These are phyloP conservation scores for Irineochytrium annulatum DNA, from an alignment of 192 early-diverging fungal species.

Conservation along the genomic window DNA sequence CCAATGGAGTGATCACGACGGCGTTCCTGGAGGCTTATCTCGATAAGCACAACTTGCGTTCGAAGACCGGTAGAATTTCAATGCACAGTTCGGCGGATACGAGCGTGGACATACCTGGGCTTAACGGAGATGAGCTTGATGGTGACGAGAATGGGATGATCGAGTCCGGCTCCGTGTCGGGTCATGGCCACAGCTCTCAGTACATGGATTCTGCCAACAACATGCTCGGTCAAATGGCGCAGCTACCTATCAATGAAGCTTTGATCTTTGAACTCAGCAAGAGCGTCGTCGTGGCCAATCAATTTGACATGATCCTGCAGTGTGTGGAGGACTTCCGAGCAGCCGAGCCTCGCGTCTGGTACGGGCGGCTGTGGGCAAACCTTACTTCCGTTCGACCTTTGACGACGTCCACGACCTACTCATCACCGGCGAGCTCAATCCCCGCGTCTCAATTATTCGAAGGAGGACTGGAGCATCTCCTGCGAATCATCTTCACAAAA, in stretches of 20 bases:
- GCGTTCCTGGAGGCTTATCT: constrained; percentile 36
- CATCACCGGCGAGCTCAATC: background rate
- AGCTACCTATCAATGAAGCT: constrained; percentile 39
- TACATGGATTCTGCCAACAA: background rate
- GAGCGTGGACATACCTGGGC: constrained; percentile 6
- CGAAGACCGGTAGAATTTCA: constrained; percentile 6
- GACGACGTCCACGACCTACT: constrained; percentile 31
- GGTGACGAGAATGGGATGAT: constrained; percentile 6
- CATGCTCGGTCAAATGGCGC: background rate
- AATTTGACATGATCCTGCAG: constrained; percentile 47
- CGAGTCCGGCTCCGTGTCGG: constrained; percentile 9
- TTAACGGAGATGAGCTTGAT: background rate
- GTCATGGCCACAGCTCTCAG: too few relatives aligned
- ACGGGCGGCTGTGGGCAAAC: constrained; percentile 43
- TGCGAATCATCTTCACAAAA: constrained; percentile 48
- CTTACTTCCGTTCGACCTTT: constrained; percentile 36
- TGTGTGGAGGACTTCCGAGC: constrained; percentile 34
- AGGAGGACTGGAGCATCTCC: constrained; percentile 43
- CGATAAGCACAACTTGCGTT: constrained; percentile 15
- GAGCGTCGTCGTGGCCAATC: constrained; percentile 28
- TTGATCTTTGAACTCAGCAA: constrained; percentile 46
- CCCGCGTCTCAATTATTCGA: constrained; percentile 19
- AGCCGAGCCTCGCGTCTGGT: constrained; percentile 42
- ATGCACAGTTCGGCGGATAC: background rate
- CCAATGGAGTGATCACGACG: constrained; percentile 47